Evolutionary conservation across 495 filamentous ascomycete species (phyloP).

Genomic region (Talaromyces trachyspermus): DNA sequence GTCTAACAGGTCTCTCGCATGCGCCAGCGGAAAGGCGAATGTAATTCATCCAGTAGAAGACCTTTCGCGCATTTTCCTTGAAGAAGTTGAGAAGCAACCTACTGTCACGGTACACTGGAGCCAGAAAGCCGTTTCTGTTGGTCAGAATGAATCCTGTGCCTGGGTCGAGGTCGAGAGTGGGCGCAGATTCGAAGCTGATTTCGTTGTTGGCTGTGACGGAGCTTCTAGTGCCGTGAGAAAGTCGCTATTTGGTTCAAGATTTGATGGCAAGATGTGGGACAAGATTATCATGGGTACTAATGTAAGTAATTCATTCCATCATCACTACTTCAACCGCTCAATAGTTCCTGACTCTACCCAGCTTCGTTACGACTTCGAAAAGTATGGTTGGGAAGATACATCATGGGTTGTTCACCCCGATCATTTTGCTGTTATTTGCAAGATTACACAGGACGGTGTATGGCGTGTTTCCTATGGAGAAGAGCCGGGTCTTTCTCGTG

Average conservation of each 20-base stretch:
- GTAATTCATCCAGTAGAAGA: constrained; percentile 38
- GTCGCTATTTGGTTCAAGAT: constrained; percentile 49
- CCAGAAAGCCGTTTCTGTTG: constrained; percentile 40
- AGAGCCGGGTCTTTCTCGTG: constrained; percentile 37
- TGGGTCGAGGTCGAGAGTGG: constrained; percentile 45
- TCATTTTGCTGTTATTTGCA: constrained; percentile 54
- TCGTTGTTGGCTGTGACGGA: constrained; percentile 52
- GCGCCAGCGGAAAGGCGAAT: constrained; percentile 19
- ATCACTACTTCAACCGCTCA: no score
- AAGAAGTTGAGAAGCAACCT: constrained; percentile 37
- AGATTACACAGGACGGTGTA: constrained; percentile 48
- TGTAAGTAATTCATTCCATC: no score
- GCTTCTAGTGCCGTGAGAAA: constrained; percentile 47
- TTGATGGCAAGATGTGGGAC: constrained; percentile 51
- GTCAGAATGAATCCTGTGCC: constrained; percentile 41
- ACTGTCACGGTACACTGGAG: constrained; percentile 39
- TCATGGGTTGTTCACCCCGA: constrained; percentile 54
- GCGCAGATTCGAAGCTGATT: constrained; percentile 42
- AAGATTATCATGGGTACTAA: constrained; percentile 57
- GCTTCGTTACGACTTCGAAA: constrained; percentile 51
- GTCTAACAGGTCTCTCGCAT: not conserved
- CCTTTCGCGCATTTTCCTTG: constrained; percentile 38
- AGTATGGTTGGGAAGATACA: constrained; percentile 46
- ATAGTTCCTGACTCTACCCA: no score
- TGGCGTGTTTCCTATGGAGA: constrained; percentile 57